Evolutionary conservation across 768 basidiomycete species (phyloP), one percentile per base, ranked within the genome.

Genomic region (Postia placenta): DNA sequence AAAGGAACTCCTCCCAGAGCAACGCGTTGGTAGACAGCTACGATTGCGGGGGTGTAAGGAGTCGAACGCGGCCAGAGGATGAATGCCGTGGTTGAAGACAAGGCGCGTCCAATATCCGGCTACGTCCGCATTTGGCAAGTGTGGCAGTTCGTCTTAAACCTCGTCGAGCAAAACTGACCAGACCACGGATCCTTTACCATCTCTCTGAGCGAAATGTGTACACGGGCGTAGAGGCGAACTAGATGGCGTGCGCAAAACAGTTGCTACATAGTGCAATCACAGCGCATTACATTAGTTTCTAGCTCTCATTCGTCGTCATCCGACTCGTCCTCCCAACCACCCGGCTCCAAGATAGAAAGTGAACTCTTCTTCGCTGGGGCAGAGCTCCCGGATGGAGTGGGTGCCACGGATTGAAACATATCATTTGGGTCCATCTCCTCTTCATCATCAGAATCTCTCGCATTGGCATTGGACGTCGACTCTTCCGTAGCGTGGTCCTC

Each of bases 371-470:
- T 17, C 27, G 24, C 25, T 4, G 20, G 20, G 9, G 38, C 25
- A 5, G 26, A 19, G 15, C 36, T 28, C 14, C 28, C n/a, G 17
- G n/a, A 5, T 3, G 47, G 22, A 23, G 23, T 14, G 12, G 38
- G 14, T 12, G 12, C n/a, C 3, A 28, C 47, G 5, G 33, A 15
- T 19, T 4, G 33, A 15, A 33, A 20, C 24, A 42, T 37, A 39
- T 58, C 54, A 44, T 58, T 58, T 1, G 54, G 54, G 45, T 60
- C 59, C 6, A 53, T 38, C 4, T 36, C 45, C 7, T 7, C 24
- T 5, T 9, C 45, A n/a, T 17, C 45, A 3, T 26, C 30, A 17
- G 30, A 24, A 27, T 22, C 7, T 26, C 19, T 23, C 27, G 15
- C 48, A n/a, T 35, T 47, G 25, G 43, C 5, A 5, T 11, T 48